phyloP scores from a whole-genome alignment of 2,329 filamentous ascomycete species.

The Apiospora malaysiana region DNA sequence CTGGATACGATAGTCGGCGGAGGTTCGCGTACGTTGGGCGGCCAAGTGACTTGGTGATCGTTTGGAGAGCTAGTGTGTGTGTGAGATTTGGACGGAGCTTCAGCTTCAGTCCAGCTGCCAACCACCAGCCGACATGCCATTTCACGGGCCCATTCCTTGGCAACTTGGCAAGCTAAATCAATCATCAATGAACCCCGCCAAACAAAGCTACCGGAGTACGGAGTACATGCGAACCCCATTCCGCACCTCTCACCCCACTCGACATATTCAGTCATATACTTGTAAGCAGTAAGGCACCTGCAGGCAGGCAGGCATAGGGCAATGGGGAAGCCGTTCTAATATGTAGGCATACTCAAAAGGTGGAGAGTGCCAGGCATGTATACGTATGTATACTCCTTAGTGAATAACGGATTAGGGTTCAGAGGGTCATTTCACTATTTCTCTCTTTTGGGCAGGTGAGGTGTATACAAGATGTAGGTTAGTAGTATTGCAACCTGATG shows the following conservation, averaged over 20 bases:
- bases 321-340: neutral
- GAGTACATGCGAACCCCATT: neutral
- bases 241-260: neutral
- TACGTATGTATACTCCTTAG: no score
- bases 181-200: slow-evolving; percentile 11
- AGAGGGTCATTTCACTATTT: neutral
- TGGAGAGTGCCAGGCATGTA: neutral
- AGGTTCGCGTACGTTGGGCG: neutral
- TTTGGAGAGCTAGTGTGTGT: slow-evolving; percentile 14
- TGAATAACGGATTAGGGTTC: neutral
- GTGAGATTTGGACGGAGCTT: slow-evolving; percentile 6
- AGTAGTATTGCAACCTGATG: slow-evolving; percentile 5
- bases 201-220: neutral
- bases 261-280: neutral
- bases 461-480: neutral
- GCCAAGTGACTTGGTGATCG: slow-evolving; percentile 4
- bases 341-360: neutral
- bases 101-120: neutral
- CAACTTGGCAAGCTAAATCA: slow-evolving; percentile 10
- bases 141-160: slow-evolving; percentile 10
- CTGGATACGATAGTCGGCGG: slow-evolving; percentile 20
- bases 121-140: neutral
- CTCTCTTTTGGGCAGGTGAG: neutral
- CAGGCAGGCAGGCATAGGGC: neutral
- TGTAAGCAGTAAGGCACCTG: neutral